phyloP scores from a whole-genome alignment of 345 rosid genomes.

The Citrus medica region DNA sequence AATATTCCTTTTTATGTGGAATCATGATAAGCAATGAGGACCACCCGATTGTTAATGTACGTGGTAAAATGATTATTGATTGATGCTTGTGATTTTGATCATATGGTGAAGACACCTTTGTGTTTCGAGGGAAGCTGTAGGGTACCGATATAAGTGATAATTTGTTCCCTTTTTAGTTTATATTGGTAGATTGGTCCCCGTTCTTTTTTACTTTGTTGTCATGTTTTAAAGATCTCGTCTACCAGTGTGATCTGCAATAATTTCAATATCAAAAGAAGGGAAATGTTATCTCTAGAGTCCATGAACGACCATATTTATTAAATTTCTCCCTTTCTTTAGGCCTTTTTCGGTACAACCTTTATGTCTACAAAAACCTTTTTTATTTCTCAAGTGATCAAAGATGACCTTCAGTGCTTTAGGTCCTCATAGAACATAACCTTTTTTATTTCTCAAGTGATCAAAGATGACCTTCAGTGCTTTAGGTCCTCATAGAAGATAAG shows the following conservation, averaged over 20 bases:
- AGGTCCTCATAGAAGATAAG: conserved; percentile 19
- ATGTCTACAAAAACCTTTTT: conserved; percentile 2
- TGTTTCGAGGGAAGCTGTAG: not conserved
- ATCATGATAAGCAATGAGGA: not conserved
- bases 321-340: not conserved
- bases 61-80: conserved; percentile 11
- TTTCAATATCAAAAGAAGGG: not conserved
- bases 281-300: not conserved
- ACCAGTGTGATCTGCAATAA: not conserved
- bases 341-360: not conserved
- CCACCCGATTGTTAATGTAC: conserved; percentile 3
- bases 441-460: not conserved
- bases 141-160: not conserved
- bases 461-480: not conserved
- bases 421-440: no score
- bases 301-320: not conserved
- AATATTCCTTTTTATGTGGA: not conserved
- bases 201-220: conserved; percentile 3
- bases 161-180: not conserved
- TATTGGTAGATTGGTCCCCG: conserved; percentile 19
- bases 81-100: conserved; percentile 10
- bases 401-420: not conserved
- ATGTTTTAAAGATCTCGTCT: conserved; percentile 4
- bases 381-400: not conserved
- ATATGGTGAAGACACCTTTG: not conserved